A percentile compares a stretch with the other conserved stretches of the same genome.
Evolutionary conservation across 2,329 filamentous ascomycete genomes (phyloP).

Genomic region (Simplicillium aogashimaense): DNA sequence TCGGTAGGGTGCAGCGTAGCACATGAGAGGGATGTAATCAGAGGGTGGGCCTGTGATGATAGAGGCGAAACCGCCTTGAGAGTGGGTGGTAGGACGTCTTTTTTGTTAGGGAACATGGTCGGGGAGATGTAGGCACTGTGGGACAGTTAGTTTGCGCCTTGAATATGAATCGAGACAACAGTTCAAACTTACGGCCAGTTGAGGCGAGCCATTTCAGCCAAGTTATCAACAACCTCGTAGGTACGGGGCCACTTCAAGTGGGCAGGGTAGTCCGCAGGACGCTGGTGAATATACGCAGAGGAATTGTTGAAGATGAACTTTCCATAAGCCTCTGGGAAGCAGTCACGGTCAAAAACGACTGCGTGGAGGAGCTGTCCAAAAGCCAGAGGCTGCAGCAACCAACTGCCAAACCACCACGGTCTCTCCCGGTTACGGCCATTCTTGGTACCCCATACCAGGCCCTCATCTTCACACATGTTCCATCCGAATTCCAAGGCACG

Average conservation of each 20-base stretch:
- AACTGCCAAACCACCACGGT: slow-evolving; percentile 79
- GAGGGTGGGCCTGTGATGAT: slow-evolving; percentile 75
- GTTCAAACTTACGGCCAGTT: slow-evolving; percentile 64
- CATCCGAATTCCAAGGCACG: slow-evolving; percentile 78
- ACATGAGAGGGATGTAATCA: slow-evolving; percentile 77
- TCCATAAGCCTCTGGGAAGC: slow-evolving; percentile 40
- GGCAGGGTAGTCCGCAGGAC: slow-evolving; percentile 59
- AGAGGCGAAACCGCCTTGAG: slow-evolving; percentile 66
- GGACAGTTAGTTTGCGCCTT: slow-evolving; percentile 4
- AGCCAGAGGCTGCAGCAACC: slow-evolving; percentile 68
- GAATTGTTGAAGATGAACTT: slow-evolving; percentile 60
- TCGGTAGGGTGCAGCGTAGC: slow-evolving; percentile 80
- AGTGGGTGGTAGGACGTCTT: slow-evolving; percentile 52
- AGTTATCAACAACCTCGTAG: slow-evolving; percentile 67
- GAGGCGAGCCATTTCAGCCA: slow-evolving; percentile 71
- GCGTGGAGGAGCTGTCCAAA: slow-evolving; percentile 70
- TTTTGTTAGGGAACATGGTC: slow-evolving; percentile 69
- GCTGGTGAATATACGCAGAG: slow-evolving; percentile 65
- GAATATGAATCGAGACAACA: background rate
- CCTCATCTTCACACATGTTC: slow-evolving; percentile 70
- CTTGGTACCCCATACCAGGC: slow-evolving; percentile 52
- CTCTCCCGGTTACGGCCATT: slow-evolving; percentile 46
- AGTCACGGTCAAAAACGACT: slow-evolving; percentile 67
- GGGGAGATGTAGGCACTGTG: slow-evolving; percentile 68
- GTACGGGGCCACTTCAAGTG: slow-evolving; percentile 64